These are phyloP conservation scores for Sclerotinia nivalis DNA, from an alignment of 2,329 filamentous ascomycete genomes.

Conservation along the genomic window DNA sequence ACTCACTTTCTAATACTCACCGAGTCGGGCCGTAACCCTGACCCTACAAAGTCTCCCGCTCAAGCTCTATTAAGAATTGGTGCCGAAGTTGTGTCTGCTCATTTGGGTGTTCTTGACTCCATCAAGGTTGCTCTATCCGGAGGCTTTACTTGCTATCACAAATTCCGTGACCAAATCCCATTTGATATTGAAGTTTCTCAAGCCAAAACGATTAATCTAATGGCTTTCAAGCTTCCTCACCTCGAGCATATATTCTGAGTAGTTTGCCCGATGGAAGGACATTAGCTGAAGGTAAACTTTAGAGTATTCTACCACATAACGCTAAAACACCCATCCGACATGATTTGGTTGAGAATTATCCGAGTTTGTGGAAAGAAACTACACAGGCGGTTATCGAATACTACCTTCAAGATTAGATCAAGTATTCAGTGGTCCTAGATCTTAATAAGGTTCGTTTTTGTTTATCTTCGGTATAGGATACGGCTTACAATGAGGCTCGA, in stretches of 20 bases:
- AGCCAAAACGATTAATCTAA: neutral
- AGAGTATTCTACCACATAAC: constrained; percentile 4
- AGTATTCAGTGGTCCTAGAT: constrained; percentile 13
- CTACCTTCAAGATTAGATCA: constrained; percentile 16
- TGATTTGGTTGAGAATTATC: constrained; percentile 15
- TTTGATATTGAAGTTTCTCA: constrained; percentile 5
- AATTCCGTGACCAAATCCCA: constrained; percentile 13
- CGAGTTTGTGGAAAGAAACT: constrained; percentile 11
- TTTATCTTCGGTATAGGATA: neutral
- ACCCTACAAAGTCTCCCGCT: neutral
- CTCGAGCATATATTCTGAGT: constrained; percentile 11
- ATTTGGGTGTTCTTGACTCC: constrained; percentile 1
- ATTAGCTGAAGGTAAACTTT: neutral
- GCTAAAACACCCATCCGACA: constrained; percentile 9
- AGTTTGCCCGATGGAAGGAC: constrained; percentile 8
- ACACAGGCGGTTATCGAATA: constrained; percentile 8
- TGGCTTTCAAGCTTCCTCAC: constrained; percentile 1
- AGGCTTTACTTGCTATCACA: constrained; percentile 15
- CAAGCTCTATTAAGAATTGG: constrained; percentile 1
- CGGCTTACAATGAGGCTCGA: neutral
- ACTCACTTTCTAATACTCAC: constrained; percentile 15
- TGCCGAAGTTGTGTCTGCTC: constrained; percentile 4
- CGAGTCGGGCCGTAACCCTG: constrained; percentile 11
- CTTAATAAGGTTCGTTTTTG: neutral
- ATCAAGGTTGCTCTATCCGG: constrained; percentile 7